These are phyloP conservation scores for Irpex lacteus DNA, from an alignment of 1,284 basidiomycete species.

Conservation along the genomic window DNA sequence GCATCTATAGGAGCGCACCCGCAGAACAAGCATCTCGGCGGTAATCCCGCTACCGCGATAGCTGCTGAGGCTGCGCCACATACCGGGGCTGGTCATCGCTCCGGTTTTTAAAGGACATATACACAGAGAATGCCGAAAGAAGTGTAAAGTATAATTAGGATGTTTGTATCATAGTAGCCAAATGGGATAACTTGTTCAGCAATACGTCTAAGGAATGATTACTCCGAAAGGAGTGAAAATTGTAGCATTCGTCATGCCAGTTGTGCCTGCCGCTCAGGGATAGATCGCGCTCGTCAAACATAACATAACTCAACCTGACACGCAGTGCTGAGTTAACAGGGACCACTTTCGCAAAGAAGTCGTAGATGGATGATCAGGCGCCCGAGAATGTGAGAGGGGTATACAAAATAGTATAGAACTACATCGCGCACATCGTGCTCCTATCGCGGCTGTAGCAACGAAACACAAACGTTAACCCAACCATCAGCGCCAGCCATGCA, in stretches of 20 bases:
- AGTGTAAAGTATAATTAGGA: neutral
- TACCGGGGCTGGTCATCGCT: neutral
- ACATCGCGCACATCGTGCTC: too few relatives aligned
- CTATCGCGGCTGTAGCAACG: conserved; percentile 28
- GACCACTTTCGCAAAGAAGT: neutral
- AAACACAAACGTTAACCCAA: conserved; percentile 88
- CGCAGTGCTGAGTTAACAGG: neutral
- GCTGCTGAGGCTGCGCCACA: neutral
- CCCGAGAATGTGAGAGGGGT: too few relatives aligned
- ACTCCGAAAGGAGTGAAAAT: neutral
- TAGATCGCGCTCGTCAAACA: neutral
- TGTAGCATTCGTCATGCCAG: neutral
- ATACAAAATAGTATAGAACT: too few relatives aligned
- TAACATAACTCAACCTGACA: neutral
- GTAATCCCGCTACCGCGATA: neutral
- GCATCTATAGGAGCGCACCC: conserved; percentile 14
- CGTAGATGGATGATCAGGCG: neutral
- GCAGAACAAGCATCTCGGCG: conserved; percentile 14
- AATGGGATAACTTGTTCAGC: neutral
- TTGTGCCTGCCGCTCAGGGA: neutral
- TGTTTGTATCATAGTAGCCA: neutral
- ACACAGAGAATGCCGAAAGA: neutral
- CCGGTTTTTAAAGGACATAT: neutral
- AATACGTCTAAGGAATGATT: neutral
- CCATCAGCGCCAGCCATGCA: conserved; percentile 92